Base-by-base conservation (phyloP, 75 land plant species). In the Isoetes taiwanensis region DNA sequence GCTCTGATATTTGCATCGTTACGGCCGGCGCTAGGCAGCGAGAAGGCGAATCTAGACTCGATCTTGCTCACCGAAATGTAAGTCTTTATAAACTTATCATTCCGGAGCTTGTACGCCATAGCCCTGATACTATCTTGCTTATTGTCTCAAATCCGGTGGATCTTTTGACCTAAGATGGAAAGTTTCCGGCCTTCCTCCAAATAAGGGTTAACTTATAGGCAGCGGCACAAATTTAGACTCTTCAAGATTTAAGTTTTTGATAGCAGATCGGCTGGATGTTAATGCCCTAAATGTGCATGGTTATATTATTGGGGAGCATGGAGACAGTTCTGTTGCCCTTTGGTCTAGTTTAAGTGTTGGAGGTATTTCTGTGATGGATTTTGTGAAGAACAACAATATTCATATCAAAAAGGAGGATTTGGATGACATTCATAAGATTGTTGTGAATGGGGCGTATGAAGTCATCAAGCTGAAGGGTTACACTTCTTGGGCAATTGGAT, bases 91-190 rank as follows among this genome's bases (percentile, higher is more conserved):
- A 19, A 14, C 6, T 8, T 3, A 78, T 87, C 56, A 63, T 87
- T n/a, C 94, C 90, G 10, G 71, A 66, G 61, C 56, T 87, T 17
- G 82, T 68, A 14, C 34, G 55, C 43, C 39, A 72, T 62, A 78
- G 81, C 27, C 91, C 89, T n/a, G 75, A 78, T 8, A 27, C 79
- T 1, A 62, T 78, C 2, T 68, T 87, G 1, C 23, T 87, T 59
- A 65, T 87, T 1, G 90, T 87, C 1, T 84, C 94, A 3, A 87
- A 87, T 41, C 94, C 94, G 0, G 94, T 87, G 1, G 94, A 87
- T 30, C 57, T 85, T 16, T 38, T 87, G 59, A 78, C 90, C 25
- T 74, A 84, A 35, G 68, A 0, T 86, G 84, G 81, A 80, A 84
- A 70, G 71, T 86, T 1, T 77, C 88, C n/a, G 81, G 81, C 26